Base-by-base conservation (phyloP, 2,329 filamentous ascomycete genomes). In the Whalleya microplaca region DNA sequence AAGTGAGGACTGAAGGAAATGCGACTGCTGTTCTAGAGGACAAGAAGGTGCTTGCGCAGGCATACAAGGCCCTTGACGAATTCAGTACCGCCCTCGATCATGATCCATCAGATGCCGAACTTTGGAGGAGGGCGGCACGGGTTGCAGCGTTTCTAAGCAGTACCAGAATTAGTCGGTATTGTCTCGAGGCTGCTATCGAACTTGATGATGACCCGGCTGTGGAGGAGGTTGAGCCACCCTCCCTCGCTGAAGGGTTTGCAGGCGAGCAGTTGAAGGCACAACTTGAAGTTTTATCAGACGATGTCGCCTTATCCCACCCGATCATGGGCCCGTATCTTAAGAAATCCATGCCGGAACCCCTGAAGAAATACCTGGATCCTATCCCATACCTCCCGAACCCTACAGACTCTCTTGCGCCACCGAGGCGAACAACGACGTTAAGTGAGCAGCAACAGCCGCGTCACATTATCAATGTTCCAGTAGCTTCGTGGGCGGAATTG, bases 61-160 rank as follows among this genome's bases (percentile, higher is more conserved):
- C 77, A 10, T 72, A 72, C 21, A 74, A 75, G 53, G 80, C 85
- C 0, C 71, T 88, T 4, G 74, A 81, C 55, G 80, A 84, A 62
- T 88, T 86, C 69, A 77, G 77, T 21, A 76, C 78, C 4, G 85
- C 86, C 0, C 73, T 88, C 5, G 85, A 86, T 58, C 83, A 85
- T 49, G 86, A 89, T 58, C 85, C 86, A 1, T 87, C 86, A 0
- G 86, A 89, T 64, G 85, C 86, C 1, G 86, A 89, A 65, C 73
- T 88, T 7, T 89, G 86, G 86, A 78, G 86, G 58, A 79, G 80
- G 48, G 76, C 80, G 2, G 83, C 84, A 0, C 80, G 85, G 2
- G 79, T 88, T 44, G 84, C 81, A 2, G 78, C 80, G 0, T 83
- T 84, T 45, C 70, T 88, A 43, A 81, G 79, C 44, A 87, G 85